phyloP scores from a whole-genome alignment of 75 land plant species.

The Sequoia sempervirens region DNA sequence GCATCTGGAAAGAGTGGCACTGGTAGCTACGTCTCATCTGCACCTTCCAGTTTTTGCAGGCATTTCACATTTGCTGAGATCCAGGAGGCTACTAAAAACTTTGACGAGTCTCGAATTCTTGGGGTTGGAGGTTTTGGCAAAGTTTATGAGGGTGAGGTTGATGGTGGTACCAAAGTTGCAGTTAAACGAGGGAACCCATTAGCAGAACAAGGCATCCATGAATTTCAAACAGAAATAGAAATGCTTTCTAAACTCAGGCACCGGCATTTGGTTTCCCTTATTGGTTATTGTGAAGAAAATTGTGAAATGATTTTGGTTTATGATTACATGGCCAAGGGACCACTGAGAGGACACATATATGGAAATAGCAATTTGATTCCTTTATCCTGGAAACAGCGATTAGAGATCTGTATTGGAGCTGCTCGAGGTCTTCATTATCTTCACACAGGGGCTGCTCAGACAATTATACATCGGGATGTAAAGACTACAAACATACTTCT shows the following conservation, averaged over 20 bases:
- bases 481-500: slow-evolving; percentile 71
- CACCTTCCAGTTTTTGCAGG: slow-evolving; percentile 68
- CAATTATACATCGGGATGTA: slow-evolving; percentile 71
- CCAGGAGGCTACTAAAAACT: slow-evolving; percentile 70
- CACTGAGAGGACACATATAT: slow-evolving; percentile 67
- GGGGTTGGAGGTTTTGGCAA: slow-evolving; percentile 85
- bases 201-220: slow-evolving; percentile 58
- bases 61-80: slow-evolving; percentile 88
- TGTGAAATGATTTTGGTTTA: slow-evolving; percentile 77
- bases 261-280: slow-evolving; percentile 62
- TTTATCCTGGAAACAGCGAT: slow-evolving; percentile 57
- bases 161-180: slow-evolving; percentile 53
- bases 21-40: slow-evolving; percentile 63
- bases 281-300: slow-evolving; percentile 74
- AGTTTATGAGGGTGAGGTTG: slow-evolving; percentile 54
- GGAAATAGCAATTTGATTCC: slow-evolving; percentile 31
- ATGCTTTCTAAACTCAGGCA: slow-evolving; percentile 76
- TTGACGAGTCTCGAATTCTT: slow-evolving; percentile 75
- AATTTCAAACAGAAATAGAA: slow-evolving; percentile 68
- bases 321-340: slow-evolving; percentile 81
- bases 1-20: slow-evolving; percentile 61
- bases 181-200: slow-evolving; percentile 56
- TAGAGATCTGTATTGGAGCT: slow-evolving; percentile 69
- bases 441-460: slow-evolving; percentile 67
- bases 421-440: slow-evolving; percentile 76